Base-by-base conservation (phyloP, 1,139 yeast species). In the Geotrichum australiense region DNA sequence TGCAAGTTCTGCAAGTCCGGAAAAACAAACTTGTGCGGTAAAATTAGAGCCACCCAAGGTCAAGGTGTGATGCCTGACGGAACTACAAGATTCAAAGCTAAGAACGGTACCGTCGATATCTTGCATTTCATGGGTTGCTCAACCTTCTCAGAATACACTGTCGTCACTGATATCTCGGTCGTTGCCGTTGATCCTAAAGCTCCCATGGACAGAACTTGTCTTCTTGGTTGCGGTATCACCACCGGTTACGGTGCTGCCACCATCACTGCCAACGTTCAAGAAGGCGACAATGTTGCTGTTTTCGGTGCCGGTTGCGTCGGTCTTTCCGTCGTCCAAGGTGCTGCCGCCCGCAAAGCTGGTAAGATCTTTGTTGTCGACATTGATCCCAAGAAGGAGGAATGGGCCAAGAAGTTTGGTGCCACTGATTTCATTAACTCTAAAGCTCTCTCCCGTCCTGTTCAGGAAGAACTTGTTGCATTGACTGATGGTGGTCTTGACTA, bases 241-340 rank as follows among this genome's bases (percentile, higher is more conserved):
- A 91, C 98, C 42, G 98, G 98, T 51, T 86, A 84, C 63, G 98
- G 98, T 64, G 96, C 98, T 42, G 98, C 96, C 42, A 76, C 85
- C 54, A 83, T 85, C 68, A 85, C 96, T 42, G 98, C 97, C 50
- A 74, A 89, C 56, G 93, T 91, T 46, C 81, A 83, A 63, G 73
- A 78, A 62, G 96, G 96, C 54, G 96, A 91, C 62, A 86, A 83
- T 49, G 87, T 91, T 47, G 98, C 96, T 36, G 85, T 91, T 37
- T 91, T 93, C 58, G 98, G 98, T 63, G 94, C 94, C 49, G 98
- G 98, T 47, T 83, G 95, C 61, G 96, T 91, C 47, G 98, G 98
- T 48, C 74, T 93, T 55, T 81, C 96, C 11, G 97, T 86, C 32
- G 86, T 89, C 39, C 96, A 89, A 68, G 98, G 98, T 62, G 96